Evolutionary conservation across 768 basidiomycete species (phyloP).

Genomic region (Lactifluus echinatus): DNA sequence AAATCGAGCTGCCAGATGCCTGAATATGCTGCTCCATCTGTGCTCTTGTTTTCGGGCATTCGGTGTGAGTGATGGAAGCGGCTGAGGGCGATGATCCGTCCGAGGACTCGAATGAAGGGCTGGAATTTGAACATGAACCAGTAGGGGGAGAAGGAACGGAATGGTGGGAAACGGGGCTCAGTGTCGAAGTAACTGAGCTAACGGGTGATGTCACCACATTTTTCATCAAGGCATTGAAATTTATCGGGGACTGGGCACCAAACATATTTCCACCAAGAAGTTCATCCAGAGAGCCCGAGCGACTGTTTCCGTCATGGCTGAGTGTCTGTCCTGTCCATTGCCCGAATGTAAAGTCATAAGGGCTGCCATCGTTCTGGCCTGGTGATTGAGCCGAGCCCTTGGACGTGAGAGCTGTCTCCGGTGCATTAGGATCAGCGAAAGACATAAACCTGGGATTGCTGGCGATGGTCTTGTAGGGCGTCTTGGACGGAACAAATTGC

Average conservation of each 20-base stretch:
- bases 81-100: conserved; percentile 18
- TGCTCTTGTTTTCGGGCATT: conserved; percentile 48
- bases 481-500: conserved; percentile 34
- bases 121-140: conserved; percentile 18
- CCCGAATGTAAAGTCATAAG: conserved; percentile 40
- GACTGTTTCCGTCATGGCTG: conserved; percentile 25
- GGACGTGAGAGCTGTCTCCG: conserved; percentile 21
- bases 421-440: conserved; percentile 41
- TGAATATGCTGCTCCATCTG: conserved; percentile 45
- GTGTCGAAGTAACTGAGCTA: conserved; percentile 28
- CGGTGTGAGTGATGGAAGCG: conserved; percentile 15
- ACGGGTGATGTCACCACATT: conserved; percentile 27
- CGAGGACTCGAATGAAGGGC: conserved; percentile 20
- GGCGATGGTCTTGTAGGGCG: conserved; percentile 70
- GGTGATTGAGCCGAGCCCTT: conserved; percentile 3
- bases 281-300: conserved; percentile 36
- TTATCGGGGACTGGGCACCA: conserved; percentile 23
- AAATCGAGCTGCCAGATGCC: conserved; percentile 52
- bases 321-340: conserved; percentile 25
- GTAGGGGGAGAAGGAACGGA: conserved; percentile 11
- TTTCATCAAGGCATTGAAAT: conserved; percentile 15
- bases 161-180: conserved; percentile 53
- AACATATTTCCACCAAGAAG: conserved; percentile 37
- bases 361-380: conserved; percentile 22
- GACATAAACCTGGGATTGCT: conserved; percentile 81